Base-by-base conservation (phyloP, 495 filamentous ascomycete genomes). In the Podospora comata region DNA sequence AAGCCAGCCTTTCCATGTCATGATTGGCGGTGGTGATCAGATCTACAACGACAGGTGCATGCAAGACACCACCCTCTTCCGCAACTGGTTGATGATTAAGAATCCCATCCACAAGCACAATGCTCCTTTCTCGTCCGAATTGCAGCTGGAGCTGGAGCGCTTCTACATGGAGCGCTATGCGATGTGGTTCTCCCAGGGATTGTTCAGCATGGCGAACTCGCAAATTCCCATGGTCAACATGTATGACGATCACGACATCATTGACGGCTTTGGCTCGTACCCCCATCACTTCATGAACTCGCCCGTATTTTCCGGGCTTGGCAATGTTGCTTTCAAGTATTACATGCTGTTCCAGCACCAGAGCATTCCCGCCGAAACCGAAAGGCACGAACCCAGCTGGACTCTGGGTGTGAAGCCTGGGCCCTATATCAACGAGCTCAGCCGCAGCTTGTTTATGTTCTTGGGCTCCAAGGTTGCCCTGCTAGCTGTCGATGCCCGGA, bases 221-320 rank as follows among this genome's bases (percentile, higher is more conserved):
- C 95, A 98, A 75, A 97, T 99, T 62, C 95, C 95, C 57, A 98
- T 97, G 94, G 84, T 99, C 72, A 99, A 99, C 77, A 92, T 99
- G 70, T 97, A 90, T 83, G 95, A 98, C 77, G 95, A 98, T 73
- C 95, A 98, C 79, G 95, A 99, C 70, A 96, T 98, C 72, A 95
- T 99, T 69, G 94, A 99, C 77, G 96, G 95, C 1, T 99, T 87
- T 77, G 96, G 96, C 5, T 96, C 93, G 0, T 99, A 99, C 74
- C 88, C 94, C 1, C 86, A 96, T 68, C 86, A 93, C 72, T 95
- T 96, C 72, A 98, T 97, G 91, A 84, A 87, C 67, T 92, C 90
- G n/a, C 88, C 90, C 19, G 92, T 98, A 16, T 96, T 99, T 72
- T 90, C 88, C 2, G 95, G 95, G 3, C 78, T 99, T 54, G 95